Percentiles rank a stretch among this genome's conserved stretches.
Conservation (phyloP, 805 yeast genomes). For the Kluyveromyces wickerhamii region DNA sequence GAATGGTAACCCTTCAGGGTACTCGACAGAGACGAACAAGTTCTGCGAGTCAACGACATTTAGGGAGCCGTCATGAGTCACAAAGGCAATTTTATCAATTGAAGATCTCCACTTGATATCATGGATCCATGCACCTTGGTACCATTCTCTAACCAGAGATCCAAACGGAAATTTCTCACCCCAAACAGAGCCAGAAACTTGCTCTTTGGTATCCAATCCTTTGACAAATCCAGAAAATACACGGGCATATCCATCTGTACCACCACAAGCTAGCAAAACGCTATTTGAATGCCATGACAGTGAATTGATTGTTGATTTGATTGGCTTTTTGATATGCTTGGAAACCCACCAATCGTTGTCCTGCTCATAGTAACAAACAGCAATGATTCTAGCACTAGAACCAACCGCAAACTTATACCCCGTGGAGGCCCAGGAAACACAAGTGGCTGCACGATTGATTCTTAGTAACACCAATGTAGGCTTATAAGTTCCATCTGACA, state of each 20-base stretch:
- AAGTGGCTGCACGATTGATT: constrained; percentile 92
- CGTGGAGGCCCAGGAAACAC: constrained; percentile 89
- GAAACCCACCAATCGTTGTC: constrained; percentile 99
- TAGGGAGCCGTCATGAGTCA: constrained; percentile 80
- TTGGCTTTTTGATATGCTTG: constrained; percentile 92
- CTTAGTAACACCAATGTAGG: constrained; percentile 89
- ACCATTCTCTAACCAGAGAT: constrained; percentile 41
- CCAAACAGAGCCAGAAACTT: constrained; percentile 61
- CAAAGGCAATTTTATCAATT: constrained; percentile 73
- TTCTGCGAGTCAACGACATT: constrained; percentile 56
- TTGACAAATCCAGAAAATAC: constrained; percentile 86
- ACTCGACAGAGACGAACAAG: constrained; percentile 16
- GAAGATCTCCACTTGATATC: constrained; percentile 78
- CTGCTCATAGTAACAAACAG: constrained; percentile 90
- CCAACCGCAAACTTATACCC: constrained; percentile 98
- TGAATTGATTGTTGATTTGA: constrained; percentile 75
- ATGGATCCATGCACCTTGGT: constrained; percentile 84
- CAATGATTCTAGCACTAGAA: constrained; percentile 87
- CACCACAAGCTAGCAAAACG: constrained; percentile 81
- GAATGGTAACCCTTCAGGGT: constrained; percentile 59
- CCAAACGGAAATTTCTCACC: constrained; percentile 95
- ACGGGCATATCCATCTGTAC: constrained; percentile 87
- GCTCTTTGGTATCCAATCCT: constrained; percentile 65
- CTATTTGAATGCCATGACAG: constrained; percentile 92
- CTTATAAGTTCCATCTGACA: constrained; percentile 52